Evolutionary conservation across 2,329 filamentous ascomycete species (phyloP).

Genomic region (Fusarium albosuccineum): DNA sequence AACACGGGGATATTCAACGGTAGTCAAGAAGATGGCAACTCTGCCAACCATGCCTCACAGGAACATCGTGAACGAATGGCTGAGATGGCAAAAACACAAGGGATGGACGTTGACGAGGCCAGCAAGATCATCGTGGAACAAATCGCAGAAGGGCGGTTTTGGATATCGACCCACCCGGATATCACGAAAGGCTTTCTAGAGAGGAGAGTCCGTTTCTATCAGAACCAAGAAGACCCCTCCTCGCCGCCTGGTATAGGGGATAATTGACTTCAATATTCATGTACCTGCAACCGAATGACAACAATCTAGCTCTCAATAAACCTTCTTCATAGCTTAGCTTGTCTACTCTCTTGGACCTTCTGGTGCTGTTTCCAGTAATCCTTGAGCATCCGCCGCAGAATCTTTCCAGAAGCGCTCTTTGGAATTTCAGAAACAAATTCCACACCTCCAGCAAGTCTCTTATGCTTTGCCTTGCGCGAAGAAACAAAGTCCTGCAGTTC

Average conservation of each 20-base stretch:
- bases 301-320: background rate
- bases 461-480: background rate
- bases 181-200: background rate
- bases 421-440: conserved; percentile 2
- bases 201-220: background rate
- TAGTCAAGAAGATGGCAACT: background rate
- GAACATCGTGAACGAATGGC: background rate
- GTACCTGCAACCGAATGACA: no score
- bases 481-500: background rate
- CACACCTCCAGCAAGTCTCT: background rate
- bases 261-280: background rate
- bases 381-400: background rate
- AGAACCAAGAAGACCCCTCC: background rate
- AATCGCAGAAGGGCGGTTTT: background rate
- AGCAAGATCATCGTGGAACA: background rate
- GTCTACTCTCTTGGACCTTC: background rate
- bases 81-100: background rate
- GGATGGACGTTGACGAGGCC: background rate
- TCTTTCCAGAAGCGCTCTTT: background rate
- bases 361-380: background rate
- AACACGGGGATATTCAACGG: conserved; percentile 4
- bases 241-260: background rate
- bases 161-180: background rate
- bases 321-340: background rate
- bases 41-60: background rate